These are phyloP conservation scores for Daldinia vernicosa DNA, from an alignment of 495 filamentous ascomycete species.

Conservation along the genomic window DNA sequence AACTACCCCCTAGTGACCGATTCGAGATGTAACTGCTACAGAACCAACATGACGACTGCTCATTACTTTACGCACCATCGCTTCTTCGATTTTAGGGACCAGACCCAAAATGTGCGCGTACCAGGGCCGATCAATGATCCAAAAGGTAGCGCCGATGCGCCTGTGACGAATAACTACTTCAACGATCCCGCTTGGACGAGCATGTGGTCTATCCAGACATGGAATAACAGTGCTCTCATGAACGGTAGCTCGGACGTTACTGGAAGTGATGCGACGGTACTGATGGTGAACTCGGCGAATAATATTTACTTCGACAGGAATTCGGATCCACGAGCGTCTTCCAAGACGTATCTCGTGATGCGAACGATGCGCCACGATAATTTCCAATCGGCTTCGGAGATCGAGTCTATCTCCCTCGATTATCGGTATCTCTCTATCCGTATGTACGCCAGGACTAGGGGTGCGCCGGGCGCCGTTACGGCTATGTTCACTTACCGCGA, in stretches of 20 bases:
- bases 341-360: constrained; percentile 67
- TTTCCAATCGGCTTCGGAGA: constrained; percentile 72
- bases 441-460: constrained; percentile 63
- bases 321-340: constrained; percentile 42
- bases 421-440: constrained; percentile 70
- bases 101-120: constrained; percentile 50
- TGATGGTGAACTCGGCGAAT: constrained; percentile 69
- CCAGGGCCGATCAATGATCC: constrained; percentile 49
- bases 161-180: constrained; percentile 52
- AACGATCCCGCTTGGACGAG: constrained; percentile 50
- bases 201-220: constrained; percentile 69
- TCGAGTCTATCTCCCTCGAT: constrained; percentile 62
- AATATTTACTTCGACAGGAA: constrained; percentile 70
- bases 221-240: constrained; percentile 57
- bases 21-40: constrained; percentile 58
- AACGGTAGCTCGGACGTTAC: constrained; percentile 43
- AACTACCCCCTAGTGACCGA: constrained; percentile 54
- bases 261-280: constrained; percentile 55
- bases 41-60: constrained; percentile 54
- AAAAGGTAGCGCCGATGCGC: constrained; percentile 43
- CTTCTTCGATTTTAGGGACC: constrained; percentile 72
- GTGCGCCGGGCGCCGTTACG: constrained; percentile 67
- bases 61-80: constrained; percentile 71
- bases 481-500: constrained; percentile 73
- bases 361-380: constrained; percentile 64